Evolutionary conservation across 2,329 filamentous ascomycete genomes (phyloP).

Genomic region (Aspergillus sojae): DNA sequence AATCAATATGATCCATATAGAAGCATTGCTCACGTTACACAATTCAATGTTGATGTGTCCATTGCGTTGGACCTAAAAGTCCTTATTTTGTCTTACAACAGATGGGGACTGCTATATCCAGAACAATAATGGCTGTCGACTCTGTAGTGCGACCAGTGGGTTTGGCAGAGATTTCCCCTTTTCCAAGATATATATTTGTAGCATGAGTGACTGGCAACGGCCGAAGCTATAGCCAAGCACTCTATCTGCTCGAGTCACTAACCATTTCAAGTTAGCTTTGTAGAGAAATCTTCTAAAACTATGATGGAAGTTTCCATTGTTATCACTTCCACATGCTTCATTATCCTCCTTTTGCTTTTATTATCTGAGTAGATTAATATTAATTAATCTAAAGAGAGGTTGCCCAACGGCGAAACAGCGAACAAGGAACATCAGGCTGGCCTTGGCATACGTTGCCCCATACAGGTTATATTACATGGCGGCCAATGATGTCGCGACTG

Average conservation of each 20-base stretch:
- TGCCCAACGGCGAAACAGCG: constrained; percentile 2
- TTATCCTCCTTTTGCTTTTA: background rate
- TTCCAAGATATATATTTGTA: background rate
- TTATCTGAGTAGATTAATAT: background rate
- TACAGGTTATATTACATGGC: background rate
- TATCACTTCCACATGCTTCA: background rate
- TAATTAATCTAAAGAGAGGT: background rate
- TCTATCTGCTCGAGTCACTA: background rate
- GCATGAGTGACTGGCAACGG: background rate
- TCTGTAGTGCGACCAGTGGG: background rate
- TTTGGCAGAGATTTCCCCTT: background rate
- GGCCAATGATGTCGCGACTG: background rate
- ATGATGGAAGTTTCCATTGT: background rate
- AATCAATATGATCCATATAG: background rate
- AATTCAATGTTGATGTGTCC: background rate
- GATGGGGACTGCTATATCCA: background rate
- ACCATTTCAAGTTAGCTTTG: background rate
- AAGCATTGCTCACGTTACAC: background rate
- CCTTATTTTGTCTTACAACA: background rate
- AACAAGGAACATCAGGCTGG: background rate
- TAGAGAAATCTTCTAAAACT: background rate
- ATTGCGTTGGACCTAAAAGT: background rate
- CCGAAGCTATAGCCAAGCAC: constrained; percentile 1
- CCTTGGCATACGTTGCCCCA: background rate
- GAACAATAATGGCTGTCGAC: background rate